Evolutionary conservation across 1,284 basidiomycete species (phyloP).

Genomic region (Fomes fomentarius): DNA sequence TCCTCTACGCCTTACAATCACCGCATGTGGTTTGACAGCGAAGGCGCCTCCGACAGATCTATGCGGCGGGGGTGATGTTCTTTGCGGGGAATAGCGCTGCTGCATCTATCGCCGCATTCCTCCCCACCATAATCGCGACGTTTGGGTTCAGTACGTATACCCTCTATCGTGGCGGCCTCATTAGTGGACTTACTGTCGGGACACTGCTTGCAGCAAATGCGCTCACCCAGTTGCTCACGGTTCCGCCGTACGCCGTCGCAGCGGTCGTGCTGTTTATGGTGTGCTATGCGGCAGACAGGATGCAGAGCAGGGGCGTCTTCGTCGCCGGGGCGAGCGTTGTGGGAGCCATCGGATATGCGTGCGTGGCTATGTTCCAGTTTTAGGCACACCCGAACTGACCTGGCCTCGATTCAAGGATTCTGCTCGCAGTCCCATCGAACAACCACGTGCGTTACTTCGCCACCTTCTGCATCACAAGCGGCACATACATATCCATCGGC

Average conservation of each 20-base stretch:
- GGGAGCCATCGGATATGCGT: constrained; percentile 71
- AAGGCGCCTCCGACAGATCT: constrained; percentile 45
- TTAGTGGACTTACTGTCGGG: neutral
- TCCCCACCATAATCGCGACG: constrained; percentile 82
- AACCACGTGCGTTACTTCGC: constrained; percentile 68
- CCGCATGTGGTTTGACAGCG: too few species aligned
- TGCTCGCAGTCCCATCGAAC: constrained; percentile 49
- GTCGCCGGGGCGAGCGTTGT: constrained; percentile 52
- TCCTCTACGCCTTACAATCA: too few species aligned
- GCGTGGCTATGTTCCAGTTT: constrained; percentile 27
- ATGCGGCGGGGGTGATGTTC: constrained; percentile 67
- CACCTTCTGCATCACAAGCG: constrained; percentile 69
- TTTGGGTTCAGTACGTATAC: constrained; percentile 56
- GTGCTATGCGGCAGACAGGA: constrained; percentile 70
- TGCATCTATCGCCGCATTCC: constrained; percentile 80
- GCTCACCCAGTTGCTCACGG: constrained; percentile 71
- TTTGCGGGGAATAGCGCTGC: constrained; percentile 81
- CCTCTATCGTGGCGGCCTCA: neutral
- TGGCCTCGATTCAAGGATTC: constrained; percentile 41
- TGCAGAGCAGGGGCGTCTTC: constrained; percentile 71
- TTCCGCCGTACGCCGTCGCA: constrained; percentile 81
- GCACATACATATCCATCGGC: constrained; percentile 71
- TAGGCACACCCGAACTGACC: neutral
- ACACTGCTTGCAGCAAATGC: constrained; percentile 43
- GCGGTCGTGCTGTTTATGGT: constrained; percentile 64